Percentiles rank a stretch among this genome's conserved stretches.
Evolutionary conservation across 2,329 filamentous ascomycete genomes (phyloP).

Genomic region (Gaeumannomyces sp.): DNA sequence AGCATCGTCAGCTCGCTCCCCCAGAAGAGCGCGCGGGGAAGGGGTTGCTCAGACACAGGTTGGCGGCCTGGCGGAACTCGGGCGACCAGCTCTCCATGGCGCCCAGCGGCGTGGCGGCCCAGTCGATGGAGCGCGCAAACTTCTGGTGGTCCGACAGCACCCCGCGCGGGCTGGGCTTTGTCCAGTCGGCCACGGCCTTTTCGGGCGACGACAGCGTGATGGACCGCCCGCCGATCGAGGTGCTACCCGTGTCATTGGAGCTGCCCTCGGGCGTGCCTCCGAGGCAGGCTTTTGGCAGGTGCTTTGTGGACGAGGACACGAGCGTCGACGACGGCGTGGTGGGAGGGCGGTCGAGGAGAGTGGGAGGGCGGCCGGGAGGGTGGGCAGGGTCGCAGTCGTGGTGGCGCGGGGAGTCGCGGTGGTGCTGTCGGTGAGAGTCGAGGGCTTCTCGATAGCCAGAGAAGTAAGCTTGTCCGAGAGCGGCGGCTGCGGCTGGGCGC

Average conservation of each 20-base stretch:
- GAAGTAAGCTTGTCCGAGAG: no score
- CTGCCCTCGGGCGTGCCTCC: slow-evolving; percentile 15
- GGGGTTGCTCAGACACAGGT: slow-evolving; percentile 31
- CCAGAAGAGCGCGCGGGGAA: slow-evolving; percentile 52
- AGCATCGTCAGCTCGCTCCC: slow-evolving; percentile 54
- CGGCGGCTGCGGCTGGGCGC: no score
- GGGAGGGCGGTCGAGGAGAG: no score
- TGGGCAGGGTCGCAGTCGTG: no score
- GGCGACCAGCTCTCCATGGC: slow-evolving; percentile 36
- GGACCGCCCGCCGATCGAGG: slow-evolving; percentile 17
- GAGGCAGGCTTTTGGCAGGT: no score
- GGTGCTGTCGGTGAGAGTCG: no score
- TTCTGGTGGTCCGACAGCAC: slow-evolving; percentile 24
- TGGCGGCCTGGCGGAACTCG: slow-evolving; percentile 36
- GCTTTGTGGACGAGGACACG: slow-evolving; percentile 9
- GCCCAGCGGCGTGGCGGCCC: slow-evolving; percentile 36
- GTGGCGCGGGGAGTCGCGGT: no score
- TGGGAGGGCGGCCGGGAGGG: no score
- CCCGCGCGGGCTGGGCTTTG: slow-evolving; percentile 22
- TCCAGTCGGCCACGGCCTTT: slow-evolving; percentile 31
- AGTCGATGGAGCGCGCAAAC: slow-evolving; percentile 30
- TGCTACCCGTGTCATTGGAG: slow-evolving; percentile 22
- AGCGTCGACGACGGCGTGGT: no score
- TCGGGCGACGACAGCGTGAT: slow-evolving; percentile 25
- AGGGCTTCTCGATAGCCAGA: no score